Evolutionary conservation across 225 moss, liverwort and hornwort genomes (phyloP).

Genomic region (Polytrichum formosum): DNA sequence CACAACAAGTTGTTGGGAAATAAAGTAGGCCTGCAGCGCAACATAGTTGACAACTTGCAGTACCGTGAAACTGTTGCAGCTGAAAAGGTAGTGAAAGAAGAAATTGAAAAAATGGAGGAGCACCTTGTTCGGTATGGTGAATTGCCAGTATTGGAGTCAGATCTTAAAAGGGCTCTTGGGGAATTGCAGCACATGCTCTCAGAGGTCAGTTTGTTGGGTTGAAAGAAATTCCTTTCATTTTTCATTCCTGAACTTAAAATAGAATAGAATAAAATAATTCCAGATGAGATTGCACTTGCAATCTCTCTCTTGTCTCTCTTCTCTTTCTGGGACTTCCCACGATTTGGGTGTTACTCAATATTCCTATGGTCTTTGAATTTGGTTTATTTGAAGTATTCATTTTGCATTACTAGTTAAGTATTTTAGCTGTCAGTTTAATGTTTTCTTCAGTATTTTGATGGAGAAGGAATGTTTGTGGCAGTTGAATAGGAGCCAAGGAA

Average conservation of each 20-base stretch:
- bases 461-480: conserved; percentile 19
- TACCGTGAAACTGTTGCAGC: conserved; percentile 61
- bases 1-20: conserved; percentile 32
- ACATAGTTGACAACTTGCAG: conserved; percentile 82
- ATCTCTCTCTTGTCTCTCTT: background rate
- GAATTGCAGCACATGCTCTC: conserved; percentile 67
- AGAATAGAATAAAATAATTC: too few species aligned
- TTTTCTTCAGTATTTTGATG: too few species aligned
- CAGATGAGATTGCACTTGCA: background rate
- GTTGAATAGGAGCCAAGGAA: conserved; percentile 92
- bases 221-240: background rate
- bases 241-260: too few species aligned
- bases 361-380: too few species aligned
- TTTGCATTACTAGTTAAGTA: too few species aligned
- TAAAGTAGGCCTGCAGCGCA: conserved; percentile 66
- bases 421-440: too few species aligned
- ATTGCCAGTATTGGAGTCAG: conserved; percentile 48
- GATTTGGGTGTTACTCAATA: too few species aligned
- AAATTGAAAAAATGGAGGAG: conserved; percentile 59
- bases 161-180: conserved; percentile 51
- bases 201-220: conserved; percentile 43
- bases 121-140: conserved; percentile 65
- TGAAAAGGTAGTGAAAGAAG: conserved; percentile 37
- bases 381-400: too few species aligned
- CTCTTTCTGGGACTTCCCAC: background rate